phyloP scores from a whole-genome alignment of 306 rosid species.

The Prinsepia uniflora region DNA sequence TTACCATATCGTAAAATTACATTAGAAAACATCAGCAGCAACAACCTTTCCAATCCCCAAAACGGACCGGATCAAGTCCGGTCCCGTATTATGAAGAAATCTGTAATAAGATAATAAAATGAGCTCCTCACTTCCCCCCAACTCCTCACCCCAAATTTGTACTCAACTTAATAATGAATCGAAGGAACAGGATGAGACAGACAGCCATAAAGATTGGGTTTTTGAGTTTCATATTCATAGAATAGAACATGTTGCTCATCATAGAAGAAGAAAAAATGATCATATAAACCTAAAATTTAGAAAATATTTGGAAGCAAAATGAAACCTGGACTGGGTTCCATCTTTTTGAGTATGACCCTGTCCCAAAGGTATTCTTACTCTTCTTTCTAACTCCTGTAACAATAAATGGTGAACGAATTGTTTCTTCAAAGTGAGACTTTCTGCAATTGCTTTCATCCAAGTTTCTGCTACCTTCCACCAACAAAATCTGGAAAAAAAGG shows the following conservation, averaged over 20 bases:
- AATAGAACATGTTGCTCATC: conserved; percentile 37
- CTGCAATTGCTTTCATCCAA: conserved; percentile 27
- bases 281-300: conserved; percentile 44
- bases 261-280: conserved; percentile 39
- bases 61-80: conserved; percentile 39
- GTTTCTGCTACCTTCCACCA: conserved; percentile 26
- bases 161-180: conserved; percentile 32
- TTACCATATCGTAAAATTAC: conserved; percentile 38
- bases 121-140: conserved; percentile 40
- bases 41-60: conserved; percentile 51
- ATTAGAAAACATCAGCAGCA: conserved; percentile 36
- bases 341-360: conserved; percentile 29
- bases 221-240: conserved; percentile 28
- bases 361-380: conserved; percentile 37
- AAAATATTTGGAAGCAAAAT: conserved; percentile 44
- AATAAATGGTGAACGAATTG: conserved; percentile 34
- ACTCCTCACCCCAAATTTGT: too few species aligned
- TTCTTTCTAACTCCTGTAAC: conserved; percentile 24
- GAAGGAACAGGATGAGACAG: conserved; percentile 32
- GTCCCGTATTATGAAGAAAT: conserved; percentile 26
- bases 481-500: conserved; percentile 41
- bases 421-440: conserved; percentile 1
- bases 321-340: conserved; percentile 32
- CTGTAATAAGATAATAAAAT: conserved; percentile 30
- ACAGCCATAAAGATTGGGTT: conserved; percentile 19